These are phyloP conservation scores for Torulaspora globosa DNA, from an alignment of 1,139 yeast species.

Conservation along the genomic window DNA sequence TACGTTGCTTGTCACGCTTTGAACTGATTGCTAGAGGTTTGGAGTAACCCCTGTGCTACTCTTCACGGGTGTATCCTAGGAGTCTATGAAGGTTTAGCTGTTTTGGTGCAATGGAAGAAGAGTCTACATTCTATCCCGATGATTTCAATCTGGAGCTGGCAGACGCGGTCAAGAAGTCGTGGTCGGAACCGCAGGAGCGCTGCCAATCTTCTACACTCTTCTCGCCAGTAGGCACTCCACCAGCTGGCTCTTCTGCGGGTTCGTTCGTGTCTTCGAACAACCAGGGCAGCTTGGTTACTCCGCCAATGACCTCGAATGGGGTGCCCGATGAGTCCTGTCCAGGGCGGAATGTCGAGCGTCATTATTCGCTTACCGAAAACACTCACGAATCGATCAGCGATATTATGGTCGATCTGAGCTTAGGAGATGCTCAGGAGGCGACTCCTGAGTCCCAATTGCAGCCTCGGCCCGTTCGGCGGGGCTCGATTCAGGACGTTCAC, in stretches of 20 bases:
- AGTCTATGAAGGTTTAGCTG: background rate
- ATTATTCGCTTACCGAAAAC: slow-evolving; percentile 17
- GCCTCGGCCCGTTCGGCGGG: slow-evolving; percentile 23
- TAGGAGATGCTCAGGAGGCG: slow-evolving; percentile 12
- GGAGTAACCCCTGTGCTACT: background rate
- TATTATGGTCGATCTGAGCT: slow-evolving; percentile 23
- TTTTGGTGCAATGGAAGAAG: slow-evolving; percentile 4
- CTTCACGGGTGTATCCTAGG: background rate
- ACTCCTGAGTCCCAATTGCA: slow-evolving; percentile 2
- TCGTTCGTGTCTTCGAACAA: slow-evolving; percentile 9
- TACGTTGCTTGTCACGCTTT: background rate
- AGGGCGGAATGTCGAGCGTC: slow-evolving; percentile 12
- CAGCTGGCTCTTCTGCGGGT: slow-evolving; percentile 7
- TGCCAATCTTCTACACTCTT: slow-evolving; percentile 6
- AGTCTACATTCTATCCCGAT: slow-evolving; percentile 10
- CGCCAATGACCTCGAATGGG: slow-evolving; percentile 1
- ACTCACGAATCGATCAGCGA: slow-evolving; percentile 24
- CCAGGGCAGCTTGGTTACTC: slow-evolving; percentile 5
- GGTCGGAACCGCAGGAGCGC: slow-evolving; percentile 31
- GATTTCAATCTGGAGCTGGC: slow-evolving; percentile 27
- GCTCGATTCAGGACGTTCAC: slow-evolving; percentile 35
- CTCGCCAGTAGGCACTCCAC: slow-evolving; percentile 25
- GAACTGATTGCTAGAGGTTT: background rate
- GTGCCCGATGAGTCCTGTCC: background rate
- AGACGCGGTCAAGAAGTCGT: slow-evolving; percentile 35